Conservation (phyloP, 352 stramenopile species). For the Globisporangium irregulare region DNA sequence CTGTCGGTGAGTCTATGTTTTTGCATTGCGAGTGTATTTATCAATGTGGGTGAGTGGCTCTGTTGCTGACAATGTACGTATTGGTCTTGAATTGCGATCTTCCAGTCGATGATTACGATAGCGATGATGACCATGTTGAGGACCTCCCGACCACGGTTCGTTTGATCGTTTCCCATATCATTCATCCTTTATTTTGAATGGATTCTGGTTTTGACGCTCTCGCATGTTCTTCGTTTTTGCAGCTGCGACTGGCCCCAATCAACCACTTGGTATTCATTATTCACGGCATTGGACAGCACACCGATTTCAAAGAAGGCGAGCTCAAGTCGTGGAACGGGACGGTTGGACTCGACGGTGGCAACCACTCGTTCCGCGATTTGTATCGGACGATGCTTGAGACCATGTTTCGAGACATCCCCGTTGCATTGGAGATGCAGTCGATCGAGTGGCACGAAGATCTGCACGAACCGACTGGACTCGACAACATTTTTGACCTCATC, state of each 20-base stretch:
- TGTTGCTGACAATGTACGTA: not conserved
- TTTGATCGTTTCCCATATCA: not conserved
- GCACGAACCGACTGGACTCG: conserved; percentile 79
- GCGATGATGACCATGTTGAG: conserved; percentile 65
- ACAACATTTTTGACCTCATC: conserved; percentile 84
- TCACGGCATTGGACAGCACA: conserved; percentile 82
- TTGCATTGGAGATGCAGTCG: conserved; percentile 84
- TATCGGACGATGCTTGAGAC: conserved; percentile 75
- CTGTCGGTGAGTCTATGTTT: conserved; percentile 20
- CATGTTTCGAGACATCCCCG: conserved; percentile 76
- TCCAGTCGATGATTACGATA: conserved; percentile 28
- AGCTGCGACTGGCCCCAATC: conserved; percentile 70
- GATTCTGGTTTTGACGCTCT: not conserved
- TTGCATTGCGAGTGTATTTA: not conserved
- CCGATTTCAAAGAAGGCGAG: conserved; percentile 83
- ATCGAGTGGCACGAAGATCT: conserved; percentile 91
- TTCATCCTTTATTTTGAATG: not conserved
- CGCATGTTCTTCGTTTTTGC: not conserved
- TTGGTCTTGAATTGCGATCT: not conserved
- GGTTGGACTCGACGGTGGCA: conserved; percentile 67
- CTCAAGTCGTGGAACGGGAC: conserved; percentile 79
- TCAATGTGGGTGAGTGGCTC: not conserved
- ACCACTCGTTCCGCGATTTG: conserved; percentile 76
- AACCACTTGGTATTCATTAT: conserved; percentile 89
- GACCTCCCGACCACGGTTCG: conserved; percentile 69